Evolutionary conservation across 257 asterid species (phyloP).

Genomic region (Verbena officinalis): DNA sequence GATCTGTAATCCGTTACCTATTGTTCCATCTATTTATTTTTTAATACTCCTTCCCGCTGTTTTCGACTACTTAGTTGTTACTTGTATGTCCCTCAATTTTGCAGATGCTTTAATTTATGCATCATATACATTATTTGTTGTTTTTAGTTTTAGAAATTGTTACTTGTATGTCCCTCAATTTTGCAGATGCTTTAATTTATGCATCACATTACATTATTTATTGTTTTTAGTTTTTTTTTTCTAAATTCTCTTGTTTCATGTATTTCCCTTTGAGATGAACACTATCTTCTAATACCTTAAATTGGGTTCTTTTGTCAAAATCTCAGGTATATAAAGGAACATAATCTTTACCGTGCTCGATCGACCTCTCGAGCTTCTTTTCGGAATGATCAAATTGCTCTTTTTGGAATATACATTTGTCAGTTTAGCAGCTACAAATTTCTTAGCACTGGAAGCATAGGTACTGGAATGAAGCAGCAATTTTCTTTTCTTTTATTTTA

Average conservation of each 20-base stretch:
- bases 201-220: too few species aligned
- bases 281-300: neutral
- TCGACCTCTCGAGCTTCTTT: slow-evolving; percentile 7
- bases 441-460: neutral
- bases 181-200: neutral
- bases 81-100: too few species aligned
- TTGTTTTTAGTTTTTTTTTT: neutral
- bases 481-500: slow-evolving; percentile 13
- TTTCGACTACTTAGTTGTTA: too few species aligned
- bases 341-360: neutral
- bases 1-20: neutral
- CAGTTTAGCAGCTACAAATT: neutral
- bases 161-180: too few species aligned
- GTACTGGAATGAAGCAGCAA: slow-evolving; percentile 15
- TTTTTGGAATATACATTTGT: neutral
- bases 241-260: neutral
- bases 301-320: neutral
- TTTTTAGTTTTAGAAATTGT: too few species aligned
- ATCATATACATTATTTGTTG: too few species aligned
- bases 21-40: too few species aligned
- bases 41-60: too few species aligned
- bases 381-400: neutral
- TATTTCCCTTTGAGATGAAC: neutral
- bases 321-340: slow-evolving; percentile 22
- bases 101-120: too few species aligned